Evolutionary conservation across 345 rosid genomes (phyloP).

Genomic region (Populus nigra): DNA sequence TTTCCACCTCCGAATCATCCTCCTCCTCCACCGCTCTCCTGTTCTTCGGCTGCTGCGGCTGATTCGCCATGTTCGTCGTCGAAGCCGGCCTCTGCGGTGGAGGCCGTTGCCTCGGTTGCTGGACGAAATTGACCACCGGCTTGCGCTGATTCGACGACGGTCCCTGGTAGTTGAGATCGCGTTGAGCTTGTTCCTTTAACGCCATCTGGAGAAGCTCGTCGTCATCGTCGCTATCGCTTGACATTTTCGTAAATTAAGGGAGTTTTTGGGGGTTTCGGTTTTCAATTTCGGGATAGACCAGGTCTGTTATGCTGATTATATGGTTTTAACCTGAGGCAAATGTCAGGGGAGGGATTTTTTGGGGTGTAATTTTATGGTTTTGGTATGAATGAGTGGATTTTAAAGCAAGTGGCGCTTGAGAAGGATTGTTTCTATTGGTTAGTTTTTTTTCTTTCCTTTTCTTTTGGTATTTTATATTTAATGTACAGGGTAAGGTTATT

Average conservation of each 20-base stretch:
- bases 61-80: neutral
- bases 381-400: neutral
- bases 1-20: slow-evolving; percentile 94
- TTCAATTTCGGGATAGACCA: neutral
- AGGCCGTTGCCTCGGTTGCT: slow-evolving; percentile 42
- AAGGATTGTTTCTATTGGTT: neutral
- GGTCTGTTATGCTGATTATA: neutral
- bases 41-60: slow-evolving; percentile 17
- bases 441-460: neutral
- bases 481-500: neutral
- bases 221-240: slow-evolving; percentile 88
- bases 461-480: neutral
- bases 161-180: slow-evolving; percentile 66
- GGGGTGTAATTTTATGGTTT: neutral
- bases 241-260: slow-evolving; percentile 43
- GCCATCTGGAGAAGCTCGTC: slow-evolving; percentile 98
- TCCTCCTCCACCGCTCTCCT: slow-evolving; percentile 58
- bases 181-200: slow-evolving; percentile 76
- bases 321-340: neutral
- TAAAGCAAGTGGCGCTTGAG: neutral
- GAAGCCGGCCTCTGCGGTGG: slow-evolving; percentile 23
- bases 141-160: slow-evolving; percentile 36
- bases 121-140: slow-evolving; percentile 82
- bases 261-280: neutral
- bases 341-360: neutral